Evolutionary conservation across 2,329 filamentous ascomycete genomes (phyloP).

Genomic region (Aureobasidium sp.): DNA sequence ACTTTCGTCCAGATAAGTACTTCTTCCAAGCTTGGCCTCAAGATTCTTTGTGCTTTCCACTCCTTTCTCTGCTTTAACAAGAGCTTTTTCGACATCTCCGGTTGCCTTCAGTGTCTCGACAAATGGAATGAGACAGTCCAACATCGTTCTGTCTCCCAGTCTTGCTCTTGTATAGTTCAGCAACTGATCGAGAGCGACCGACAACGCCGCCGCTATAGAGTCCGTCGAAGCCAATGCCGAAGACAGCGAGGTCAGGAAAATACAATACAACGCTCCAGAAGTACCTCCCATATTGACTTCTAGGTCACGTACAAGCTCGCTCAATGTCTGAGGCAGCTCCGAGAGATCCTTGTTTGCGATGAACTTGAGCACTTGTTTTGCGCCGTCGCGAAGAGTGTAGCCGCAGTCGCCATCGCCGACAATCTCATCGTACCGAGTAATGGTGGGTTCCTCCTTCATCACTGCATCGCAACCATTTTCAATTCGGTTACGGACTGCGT

Average conservation of each 20-base stretch:
- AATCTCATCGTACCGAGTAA: conserved; percentile 33
- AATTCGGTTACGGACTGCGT: conserved; percentile 25
- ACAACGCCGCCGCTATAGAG: conserved; percentile 22
- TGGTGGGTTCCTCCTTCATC: conserved; percentile 29
- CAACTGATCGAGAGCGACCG: conserved; percentile 25
- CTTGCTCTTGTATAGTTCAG: conserved; percentile 30
- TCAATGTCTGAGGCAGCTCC: conserved; percentile 23
- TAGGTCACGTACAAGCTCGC: conserved; percentile 27
- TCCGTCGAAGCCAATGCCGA: conserved; percentile 22
- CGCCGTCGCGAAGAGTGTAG: conserved; percentile 31
- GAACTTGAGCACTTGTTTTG: conserved; percentile 30
- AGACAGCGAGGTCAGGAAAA: conserved; percentile 29
- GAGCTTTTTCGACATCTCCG: conserved; percentile 22
- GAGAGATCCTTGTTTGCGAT: conserved; percentile 26
- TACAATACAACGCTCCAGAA: conserved; percentile 31
- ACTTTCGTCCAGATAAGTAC: conserved; percentile 31
- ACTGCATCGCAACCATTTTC: conserved; percentile 28
- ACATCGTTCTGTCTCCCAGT: conserved; percentile 30
- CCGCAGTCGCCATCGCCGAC: conserved; percentile 33
- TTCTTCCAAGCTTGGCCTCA: conserved; percentile 30
- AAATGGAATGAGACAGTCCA: conserved; percentile 32
- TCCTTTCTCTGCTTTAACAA: conserved; percentile 24
- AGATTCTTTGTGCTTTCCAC: conserved; percentile 31
- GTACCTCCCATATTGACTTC: conserved; percentile 33
- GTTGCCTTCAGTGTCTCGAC: conserved; percentile 23